Conservation (phyloP, 2,329 filamentous ascomycete species). For the Talaromyces sp. region DNA sequence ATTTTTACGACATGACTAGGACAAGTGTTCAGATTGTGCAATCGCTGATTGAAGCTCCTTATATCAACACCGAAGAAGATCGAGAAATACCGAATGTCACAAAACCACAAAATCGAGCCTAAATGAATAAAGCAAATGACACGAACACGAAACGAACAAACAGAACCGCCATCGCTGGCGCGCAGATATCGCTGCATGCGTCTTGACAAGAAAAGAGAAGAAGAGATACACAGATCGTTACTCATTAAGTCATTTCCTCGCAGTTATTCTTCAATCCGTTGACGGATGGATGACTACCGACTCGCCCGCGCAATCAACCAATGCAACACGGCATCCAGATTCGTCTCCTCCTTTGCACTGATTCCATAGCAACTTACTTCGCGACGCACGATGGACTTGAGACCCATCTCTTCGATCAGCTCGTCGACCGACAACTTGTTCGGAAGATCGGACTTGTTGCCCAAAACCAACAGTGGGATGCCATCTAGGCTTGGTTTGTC, state of each 20-base stretch:
- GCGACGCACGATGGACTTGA: constrained; percentile 83
- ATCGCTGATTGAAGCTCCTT: neutral
- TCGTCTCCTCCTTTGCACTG: constrained; percentile 97
- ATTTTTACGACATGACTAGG: neutral
- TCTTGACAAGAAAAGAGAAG: constrained; percentile 40
- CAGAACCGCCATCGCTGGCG: constrained; percentile 44
- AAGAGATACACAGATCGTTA: constrained; percentile 16
- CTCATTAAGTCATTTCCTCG: constrained; percentile 12
- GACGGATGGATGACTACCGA: constrained; percentile 50
- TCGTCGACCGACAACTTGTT: constrained; percentile 90
- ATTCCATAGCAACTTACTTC: constrained; percentile 99
- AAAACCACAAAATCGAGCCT: neutral
- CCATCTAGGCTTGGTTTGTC: constrained; percentile 78
- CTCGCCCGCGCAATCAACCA: constrained; percentile 91
- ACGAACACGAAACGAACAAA: neutral
- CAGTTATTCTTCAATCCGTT: neutral
- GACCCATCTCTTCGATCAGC: constrained; percentile 85
- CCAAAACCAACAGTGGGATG: constrained; percentile 89
- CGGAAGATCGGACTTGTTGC: constrained; percentile 95
- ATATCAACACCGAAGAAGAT: neutral
- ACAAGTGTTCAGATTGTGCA: neutral
- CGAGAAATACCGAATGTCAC: neutral
- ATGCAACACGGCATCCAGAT: constrained; percentile 92
- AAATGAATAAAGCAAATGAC: neutral
- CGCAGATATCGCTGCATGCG: constrained; percentile 39